Conservation (phyloP, 257 asterid species). For the Capsicum rhomboideum region DNA sequence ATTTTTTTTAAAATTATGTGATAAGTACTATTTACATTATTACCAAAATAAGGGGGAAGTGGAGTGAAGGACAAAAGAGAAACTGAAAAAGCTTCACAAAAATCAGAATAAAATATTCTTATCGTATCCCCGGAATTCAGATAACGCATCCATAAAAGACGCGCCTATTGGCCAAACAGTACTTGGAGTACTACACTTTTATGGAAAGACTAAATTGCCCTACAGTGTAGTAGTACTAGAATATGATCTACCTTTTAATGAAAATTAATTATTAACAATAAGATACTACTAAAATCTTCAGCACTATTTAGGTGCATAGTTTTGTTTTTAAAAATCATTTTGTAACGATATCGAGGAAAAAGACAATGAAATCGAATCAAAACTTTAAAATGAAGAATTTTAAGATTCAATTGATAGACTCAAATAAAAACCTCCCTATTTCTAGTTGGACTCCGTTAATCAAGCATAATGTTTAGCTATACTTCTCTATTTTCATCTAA, state of each 20-base stretch:
- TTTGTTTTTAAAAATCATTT: too few species aligned
- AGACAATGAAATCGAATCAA: too few species aligned
- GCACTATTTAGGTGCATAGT: too few species aligned
- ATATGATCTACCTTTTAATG: not conserved
- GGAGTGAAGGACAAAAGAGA: slow-evolving; percentile 12
- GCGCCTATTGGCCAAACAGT: slow-evolving; percentile 8
- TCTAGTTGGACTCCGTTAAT: too few species aligned
- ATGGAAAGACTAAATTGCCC: not conserved
- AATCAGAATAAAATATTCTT: not conserved
- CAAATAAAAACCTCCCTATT: too few species aligned
- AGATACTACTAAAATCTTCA: too few species aligned
- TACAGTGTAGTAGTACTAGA: not conserved
- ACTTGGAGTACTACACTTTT: not conserved
- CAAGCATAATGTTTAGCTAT: too few species aligned
- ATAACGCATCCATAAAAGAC: slow-evolving; percentile 21
- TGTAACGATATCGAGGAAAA: too few species aligned
- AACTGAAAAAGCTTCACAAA: slow-evolving; percentile 17
- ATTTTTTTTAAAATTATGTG: too few species aligned
- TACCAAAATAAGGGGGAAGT: not conserved
- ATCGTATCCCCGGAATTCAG: not conserved
- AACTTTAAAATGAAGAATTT: too few species aligned
- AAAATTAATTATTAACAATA: not conserved
- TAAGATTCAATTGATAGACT: too few species aligned
- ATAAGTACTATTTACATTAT: not conserved
- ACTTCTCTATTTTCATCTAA: too few species aligned